Evolutionary conservation across 345 rosid genomes (phyloP).

Genomic region (Heritiera fomes): DNA sequence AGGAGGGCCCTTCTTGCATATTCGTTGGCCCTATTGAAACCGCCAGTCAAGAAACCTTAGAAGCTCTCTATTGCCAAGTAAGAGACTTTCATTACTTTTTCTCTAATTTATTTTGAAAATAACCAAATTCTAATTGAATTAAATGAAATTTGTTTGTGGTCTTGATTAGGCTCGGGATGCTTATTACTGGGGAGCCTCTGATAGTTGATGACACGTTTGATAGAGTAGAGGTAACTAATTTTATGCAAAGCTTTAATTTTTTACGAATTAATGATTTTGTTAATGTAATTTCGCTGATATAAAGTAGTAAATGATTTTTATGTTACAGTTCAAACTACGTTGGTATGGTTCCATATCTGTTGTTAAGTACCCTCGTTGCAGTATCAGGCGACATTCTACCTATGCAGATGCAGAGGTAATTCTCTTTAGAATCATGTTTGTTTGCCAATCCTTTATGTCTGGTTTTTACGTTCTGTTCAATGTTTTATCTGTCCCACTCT

Average conservation of each 20-base stretch:
- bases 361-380: constrained; percentile 94
- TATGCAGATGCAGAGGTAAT: constrained; percentile 97
- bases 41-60: constrained; percentile 86
- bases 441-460: background rate
- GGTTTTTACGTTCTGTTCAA: constrained; percentile 8
- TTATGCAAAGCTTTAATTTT: background rate
- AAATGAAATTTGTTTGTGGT: constrained; percentile 8
- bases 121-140: background rate
- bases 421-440: constrained; percentile 9
- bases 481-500: background rate
- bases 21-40: constrained; percentile 88
- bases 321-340: constrained; percentile 72
- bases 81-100: constrained; percentile 3
- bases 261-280: background rate
- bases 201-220: constrained; percentile 96
- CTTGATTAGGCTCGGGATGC: constrained; percentile 70
- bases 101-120: background rate
- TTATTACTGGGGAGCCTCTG: constrained; percentile 82
- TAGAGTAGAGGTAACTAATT: constrained; percentile 83
- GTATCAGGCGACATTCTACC: constrained; percentile 74
- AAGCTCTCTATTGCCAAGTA: constrained; percentile 90
- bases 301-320: background rate
- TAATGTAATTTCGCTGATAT: background rate
- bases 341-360: constrained; percentile 91
- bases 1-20: constrained; percentile 79